phyloP scores from a whole-genome alignment of 495 filamentous ascomycete genomes.

The Penicillium pancosmium region DNA sequence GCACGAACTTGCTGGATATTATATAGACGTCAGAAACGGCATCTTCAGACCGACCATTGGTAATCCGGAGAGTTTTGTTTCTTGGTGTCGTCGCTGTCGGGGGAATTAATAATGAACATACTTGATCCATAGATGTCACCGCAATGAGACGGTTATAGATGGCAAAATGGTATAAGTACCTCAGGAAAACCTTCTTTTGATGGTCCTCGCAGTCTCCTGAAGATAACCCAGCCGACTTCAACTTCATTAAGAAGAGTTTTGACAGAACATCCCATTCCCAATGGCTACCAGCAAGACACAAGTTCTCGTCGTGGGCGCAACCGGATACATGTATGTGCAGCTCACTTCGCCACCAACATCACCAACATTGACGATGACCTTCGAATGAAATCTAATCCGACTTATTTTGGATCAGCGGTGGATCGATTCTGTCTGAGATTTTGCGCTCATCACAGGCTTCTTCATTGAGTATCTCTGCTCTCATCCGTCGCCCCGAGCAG shows the following conservation, averaged over 20 bases:
- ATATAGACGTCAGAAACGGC: neutral
- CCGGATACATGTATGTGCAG: conserved; percentile 9
- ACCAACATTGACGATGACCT: neutral
- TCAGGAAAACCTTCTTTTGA: too few relatives aligned
- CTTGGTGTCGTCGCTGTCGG: neutral
- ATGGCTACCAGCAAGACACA: neutral
- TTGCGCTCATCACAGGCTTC: neutral
- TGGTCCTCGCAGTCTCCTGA: too few relatives aligned
- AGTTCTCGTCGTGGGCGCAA: conserved; percentile 6
- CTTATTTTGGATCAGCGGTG: neutral
- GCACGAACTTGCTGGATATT: neutral
- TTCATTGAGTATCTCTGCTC: neutral
- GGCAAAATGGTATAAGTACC: neutral
- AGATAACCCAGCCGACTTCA: too few relatives aligned
- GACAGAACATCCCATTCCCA: neutral
- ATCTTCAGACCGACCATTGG: conserved; percentile 1
- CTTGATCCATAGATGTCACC: too few relatives aligned
- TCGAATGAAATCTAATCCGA: neutral
- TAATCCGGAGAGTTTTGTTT: conserved; percentile 9
- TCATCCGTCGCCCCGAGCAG: conserved; percentile 2
- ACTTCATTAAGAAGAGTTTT: too few relatives aligned
- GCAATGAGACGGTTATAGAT: neutral
- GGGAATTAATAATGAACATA: conserved; percentile 6
- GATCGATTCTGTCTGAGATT: neutral
- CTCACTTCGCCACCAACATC: neutral